Base-by-base conservation (phyloP, 2,329 filamentous ascomycete genomes). In the Cladosporium oxysporum region DNA sequence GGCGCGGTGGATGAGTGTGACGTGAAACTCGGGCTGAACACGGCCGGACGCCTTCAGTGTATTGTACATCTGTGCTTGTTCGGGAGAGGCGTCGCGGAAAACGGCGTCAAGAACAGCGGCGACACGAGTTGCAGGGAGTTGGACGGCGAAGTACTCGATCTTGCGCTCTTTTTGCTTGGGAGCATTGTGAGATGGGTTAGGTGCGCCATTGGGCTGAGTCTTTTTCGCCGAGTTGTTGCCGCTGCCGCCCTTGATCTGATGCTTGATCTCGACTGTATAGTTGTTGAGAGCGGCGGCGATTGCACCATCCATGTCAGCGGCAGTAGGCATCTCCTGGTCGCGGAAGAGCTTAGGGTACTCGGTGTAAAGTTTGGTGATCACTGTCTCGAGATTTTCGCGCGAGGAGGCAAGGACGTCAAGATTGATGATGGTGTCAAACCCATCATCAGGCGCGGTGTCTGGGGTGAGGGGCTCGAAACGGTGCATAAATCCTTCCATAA, bases 401-500 rank as follows among this genome's bases (percentile, higher is more conserved):
- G 93, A 97, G n/a, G 88, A 87, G 1, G 84, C 84, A 3, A 87
- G 82, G 7, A 93, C 90, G 72, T 98, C 90, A 0, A 99, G 85
- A 70, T 97, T 86, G 73, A 99, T 96, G 52, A 96, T 83, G 3
- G 88, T 81, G 74, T 97, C 92, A 72, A 99, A 99, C 7, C 85
- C 84, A 69, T 89, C 83, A 74, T 99, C 95, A 0, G 95, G 93
- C n/a, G 80, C 77, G 8, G 80, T 80, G 21, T 87, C 84, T 0
- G 84, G 80, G 69, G 93, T 86, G 66, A 93, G 84, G 23, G 90
- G 86, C 79, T 99, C 91, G 75, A 97, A 98, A 41, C 95, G 88
- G 14, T 86, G 79, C 70, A 99, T 84, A 79, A 99, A 99, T 3
- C 92, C 92, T 72, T 97, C 91, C 95, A 99, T 98, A 72, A 99